Conservation (phyloP, 805 yeast genomes). For the Cyberlindnera mississippiensis region DNA sequence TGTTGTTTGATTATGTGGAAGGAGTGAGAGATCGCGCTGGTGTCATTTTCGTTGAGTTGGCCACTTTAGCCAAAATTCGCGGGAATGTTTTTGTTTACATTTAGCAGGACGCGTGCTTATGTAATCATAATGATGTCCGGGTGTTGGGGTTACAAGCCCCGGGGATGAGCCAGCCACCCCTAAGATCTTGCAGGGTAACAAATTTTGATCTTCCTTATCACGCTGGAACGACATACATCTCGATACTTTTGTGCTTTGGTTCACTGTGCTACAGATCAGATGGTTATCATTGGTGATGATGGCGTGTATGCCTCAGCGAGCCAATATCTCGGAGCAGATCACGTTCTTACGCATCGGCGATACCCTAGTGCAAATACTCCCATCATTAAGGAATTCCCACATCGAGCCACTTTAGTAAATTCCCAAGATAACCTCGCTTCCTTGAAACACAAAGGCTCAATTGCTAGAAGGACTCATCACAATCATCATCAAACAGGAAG, state of each 20-base stretch:
- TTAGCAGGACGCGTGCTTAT: background rate
- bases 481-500: constrained; percentile 2
- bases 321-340: background rate
- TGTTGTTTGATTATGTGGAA: background rate
- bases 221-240: too few relatives aligned
- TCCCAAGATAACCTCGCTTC: constrained; percentile 8
- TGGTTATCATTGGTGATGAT: background rate
- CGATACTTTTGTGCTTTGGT: too few relatives aligned
- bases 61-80: constrained; percentile 1
- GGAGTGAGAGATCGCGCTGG: background rate
- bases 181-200: too few relatives aligned
- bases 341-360: constrained; percentile 7
- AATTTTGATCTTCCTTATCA: too few relatives aligned
- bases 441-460: constrained; percentile 1
- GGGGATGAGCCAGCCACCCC: background rate
- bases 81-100: constrained; percentile 13
- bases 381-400: constrained; percentile 10
- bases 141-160: too few relatives aligned
- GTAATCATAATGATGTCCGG: background rate
- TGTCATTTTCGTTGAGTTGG: constrained; percentile 6
- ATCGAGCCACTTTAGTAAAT: constrained; percentile 6
- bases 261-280: too few relatives aligned
- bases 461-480: constrained; percentile 8
- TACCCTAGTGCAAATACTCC: constrained; percentile 7
- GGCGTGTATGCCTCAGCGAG: constrained; percentile 1